phyloP scores from a whole-genome alignment of 2,329 filamentous ascomycete genomes.

The Juglanconis oblonga region DNA sequence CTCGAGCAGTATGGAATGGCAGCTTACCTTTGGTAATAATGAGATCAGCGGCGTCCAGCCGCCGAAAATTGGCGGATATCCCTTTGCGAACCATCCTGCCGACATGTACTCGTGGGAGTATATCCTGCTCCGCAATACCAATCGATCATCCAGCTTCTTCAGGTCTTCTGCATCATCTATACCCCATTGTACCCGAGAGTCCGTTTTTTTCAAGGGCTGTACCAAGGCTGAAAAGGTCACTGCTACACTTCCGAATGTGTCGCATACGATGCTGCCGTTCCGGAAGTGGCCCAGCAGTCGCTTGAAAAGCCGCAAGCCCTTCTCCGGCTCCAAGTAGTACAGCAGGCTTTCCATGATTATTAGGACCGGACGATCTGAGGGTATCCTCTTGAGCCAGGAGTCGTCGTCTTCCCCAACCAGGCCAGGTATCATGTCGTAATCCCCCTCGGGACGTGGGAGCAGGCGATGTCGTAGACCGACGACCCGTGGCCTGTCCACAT shows the following conservation, averaged over 20 bases:
- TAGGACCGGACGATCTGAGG: slow-evolving; percentile 20
- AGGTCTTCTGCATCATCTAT: slow-evolving; percentile 7
- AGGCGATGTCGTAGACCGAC: slow-evolving; percentile 21
- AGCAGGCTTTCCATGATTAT: slow-evolving; percentile 25
- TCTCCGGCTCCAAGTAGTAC: slow-evolving; percentile 20
- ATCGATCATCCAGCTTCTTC: background rate
- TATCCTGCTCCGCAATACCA: slow-evolving; percentile 5
- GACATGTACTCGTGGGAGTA: slow-evolving; percentile 9
- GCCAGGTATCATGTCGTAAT: slow-evolving; percentile 13
- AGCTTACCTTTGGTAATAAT: slow-evolving; percentile 6
- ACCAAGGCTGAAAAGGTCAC: slow-evolving; percentile 5
- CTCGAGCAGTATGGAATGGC: slow-evolving; percentile 4
- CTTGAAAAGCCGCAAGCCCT: slow-evolving; percentile 19
- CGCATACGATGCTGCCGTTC: slow-evolving; percentile 5
- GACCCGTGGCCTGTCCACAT: slow-evolving; percentile 23
- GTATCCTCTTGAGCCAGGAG: slow-evolving; percentile 21
- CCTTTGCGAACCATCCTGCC: slow-evolving; percentile 7
- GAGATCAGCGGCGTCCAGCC: slow-evolving; percentile 13
- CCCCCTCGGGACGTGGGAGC: slow-evolving; percentile 15
- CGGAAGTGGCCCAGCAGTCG: slow-evolving; percentile 5
- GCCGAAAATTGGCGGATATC: slow-evolving; percentile 9
- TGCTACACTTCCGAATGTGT: slow-evolving; percentile 2
- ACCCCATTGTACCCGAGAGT: slow-evolving; percentile 1
- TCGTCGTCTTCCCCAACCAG: slow-evolving; percentile 18
- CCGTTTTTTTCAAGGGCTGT: background rate